Conservation (phyloP, 1,284 basidiomycete genomes). For the Puccinia polysora region DNA sequence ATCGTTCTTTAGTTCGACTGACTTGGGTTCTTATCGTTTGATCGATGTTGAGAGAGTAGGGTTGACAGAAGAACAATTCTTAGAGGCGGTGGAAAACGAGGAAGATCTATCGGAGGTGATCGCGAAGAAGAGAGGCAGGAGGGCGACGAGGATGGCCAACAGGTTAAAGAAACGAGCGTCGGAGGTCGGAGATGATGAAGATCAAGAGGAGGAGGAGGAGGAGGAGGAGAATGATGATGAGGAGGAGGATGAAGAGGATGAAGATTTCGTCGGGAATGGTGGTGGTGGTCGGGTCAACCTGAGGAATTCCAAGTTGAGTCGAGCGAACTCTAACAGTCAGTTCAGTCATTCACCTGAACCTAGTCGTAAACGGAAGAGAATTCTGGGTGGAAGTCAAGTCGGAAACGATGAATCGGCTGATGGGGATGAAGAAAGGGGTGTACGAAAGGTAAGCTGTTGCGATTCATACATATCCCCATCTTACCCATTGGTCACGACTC, state of each 20-base stretch:
- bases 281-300: background rate
- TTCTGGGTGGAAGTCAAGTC: conserved; percentile 20
- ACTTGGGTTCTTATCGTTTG: too few species aligned
- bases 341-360: conserved; percentile 40
- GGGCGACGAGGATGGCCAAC: conserved; percentile 49
- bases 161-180: conserved; percentile 46
- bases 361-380: conserved; percentile 39
- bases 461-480: background rate
- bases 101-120: conserved; percentile 52
- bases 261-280: conserved; percentile 47
- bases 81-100: conserved; percentile 53
- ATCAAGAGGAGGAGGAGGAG: conserved; percentile 25
- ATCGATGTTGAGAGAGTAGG: too few species aligned
- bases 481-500: background rate
- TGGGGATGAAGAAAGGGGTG: conserved; percentile 31
- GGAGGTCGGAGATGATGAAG: conserved; percentile 40
- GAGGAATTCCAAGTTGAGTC: conserved; percentile 45
- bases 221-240: too few species aligned
- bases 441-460: conserved; percentile 28
- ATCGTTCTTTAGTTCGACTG: background rate
- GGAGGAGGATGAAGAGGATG: conserved; percentile 46
- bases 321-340: conserved; percentile 24
- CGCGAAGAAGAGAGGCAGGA: conserved; percentile 52
- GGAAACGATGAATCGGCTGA: conserved; percentile 35
- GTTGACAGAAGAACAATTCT: conserved; percentile 53